Percentiles rank a stretch among this genome's conserved stretches.
These are phyloP conservation scores for Parachaetomium inaequale DNA, from an alignment of 495 filamentous ascomycete genomes.

Conservation along the genomic window DNA sequence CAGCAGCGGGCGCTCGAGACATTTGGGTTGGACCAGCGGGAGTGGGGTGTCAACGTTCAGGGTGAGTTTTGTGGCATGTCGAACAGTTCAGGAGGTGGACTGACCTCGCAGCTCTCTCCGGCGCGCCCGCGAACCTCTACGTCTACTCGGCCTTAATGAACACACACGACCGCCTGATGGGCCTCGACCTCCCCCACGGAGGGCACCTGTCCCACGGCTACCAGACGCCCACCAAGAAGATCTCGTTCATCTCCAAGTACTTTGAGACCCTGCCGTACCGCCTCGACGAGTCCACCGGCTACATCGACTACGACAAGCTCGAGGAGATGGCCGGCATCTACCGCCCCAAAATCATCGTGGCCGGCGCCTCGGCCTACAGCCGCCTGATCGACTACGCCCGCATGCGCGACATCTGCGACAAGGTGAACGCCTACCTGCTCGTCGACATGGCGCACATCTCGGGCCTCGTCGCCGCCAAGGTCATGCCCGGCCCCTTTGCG, in stretches of 20 bases:
- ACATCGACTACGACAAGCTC: slow-evolving; percentile 90
- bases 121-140: slow-evolving; percentile 92
- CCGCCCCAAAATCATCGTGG: slow-evolving; percentile 92
- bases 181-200: slow-evolving; percentile 91
- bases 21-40: slow-evolving; percentile 73
- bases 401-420: slow-evolving; percentile 83
- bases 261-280: slow-evolving; percentile 97
- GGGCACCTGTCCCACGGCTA: slow-evolving; percentile 97
- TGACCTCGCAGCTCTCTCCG: slow-evolving; percentile 69
- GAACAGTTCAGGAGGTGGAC: neutral
- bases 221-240: slow-evolving; percentile 97
- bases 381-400: slow-evolving; percentile 86
- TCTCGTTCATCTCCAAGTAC: slow-evolving; percentile 96
- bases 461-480: slow-evolving; percentile 85
- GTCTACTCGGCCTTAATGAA: slow-evolving; percentile 91
- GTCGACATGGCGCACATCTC: slow-evolving; percentile 99
- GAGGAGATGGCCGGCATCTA: slow-evolving; percentile 82
- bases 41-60: slow-evolving; percentile 99
- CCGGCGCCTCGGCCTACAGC: slow-evolving; percentile 92
- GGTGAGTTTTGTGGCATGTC: slow-evolving; percentile 48
- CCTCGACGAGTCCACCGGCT: slow-evolving; percentile 80
- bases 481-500: slow-evolving; percentile 82
- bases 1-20: slow-evolving; percentile 84
- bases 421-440: slow-evolving; percentile 86
- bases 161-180: slow-evolving; percentile 94